Evolutionary conservation across 2,329 filamentous ascomycete genomes (phyloP).

Genomic region (Fusarium sarcochroum): DNA sequence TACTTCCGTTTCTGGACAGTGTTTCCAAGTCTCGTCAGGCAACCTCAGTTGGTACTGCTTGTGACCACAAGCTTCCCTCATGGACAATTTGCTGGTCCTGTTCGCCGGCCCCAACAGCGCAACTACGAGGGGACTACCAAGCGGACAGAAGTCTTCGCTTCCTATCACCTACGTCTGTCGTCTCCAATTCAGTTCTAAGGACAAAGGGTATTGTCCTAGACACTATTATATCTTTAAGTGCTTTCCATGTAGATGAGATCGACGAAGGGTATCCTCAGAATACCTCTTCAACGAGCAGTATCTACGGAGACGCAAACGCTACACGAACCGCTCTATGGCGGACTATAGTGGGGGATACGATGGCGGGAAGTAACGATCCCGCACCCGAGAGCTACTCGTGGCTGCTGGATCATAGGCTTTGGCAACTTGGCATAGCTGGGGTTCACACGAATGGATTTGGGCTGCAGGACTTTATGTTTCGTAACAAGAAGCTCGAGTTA

Average conservation of each 20-base stretch:
- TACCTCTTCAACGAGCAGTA: not conserved
- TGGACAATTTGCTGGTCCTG: slow-evolving; percentile 21
- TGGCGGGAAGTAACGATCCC: not conserved
- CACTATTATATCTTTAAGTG: not conserved
- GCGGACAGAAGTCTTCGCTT: not conserved
- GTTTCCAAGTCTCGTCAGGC: no score
- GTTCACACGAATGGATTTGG: slow-evolving; percentile 4
- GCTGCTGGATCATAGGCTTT: not conserved
- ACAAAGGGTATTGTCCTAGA: not conserved
- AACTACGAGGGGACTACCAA: not conserved
- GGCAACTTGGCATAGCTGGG: not conserved
- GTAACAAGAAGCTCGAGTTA: not conserved
- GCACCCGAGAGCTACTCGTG: slow-evolving; percentile 1
- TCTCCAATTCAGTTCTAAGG: no score
- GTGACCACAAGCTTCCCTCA: not conserved
- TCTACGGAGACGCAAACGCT: not conserved
- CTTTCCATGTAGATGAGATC: not conserved
- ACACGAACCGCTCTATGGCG: not conserved
- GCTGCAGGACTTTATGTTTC: not conserved
- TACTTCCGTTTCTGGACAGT: no score
- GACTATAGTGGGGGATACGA: slow-evolving; percentile 10
- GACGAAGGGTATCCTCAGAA: not conserved
- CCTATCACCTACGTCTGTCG: no score
- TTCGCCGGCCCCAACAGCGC: not conserved
- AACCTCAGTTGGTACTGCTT: not conserved